Evolutionary conservation across 2,329 filamentous ascomycete species (phyloP).

Genomic region (Metarhizium guizhouense): DNA sequence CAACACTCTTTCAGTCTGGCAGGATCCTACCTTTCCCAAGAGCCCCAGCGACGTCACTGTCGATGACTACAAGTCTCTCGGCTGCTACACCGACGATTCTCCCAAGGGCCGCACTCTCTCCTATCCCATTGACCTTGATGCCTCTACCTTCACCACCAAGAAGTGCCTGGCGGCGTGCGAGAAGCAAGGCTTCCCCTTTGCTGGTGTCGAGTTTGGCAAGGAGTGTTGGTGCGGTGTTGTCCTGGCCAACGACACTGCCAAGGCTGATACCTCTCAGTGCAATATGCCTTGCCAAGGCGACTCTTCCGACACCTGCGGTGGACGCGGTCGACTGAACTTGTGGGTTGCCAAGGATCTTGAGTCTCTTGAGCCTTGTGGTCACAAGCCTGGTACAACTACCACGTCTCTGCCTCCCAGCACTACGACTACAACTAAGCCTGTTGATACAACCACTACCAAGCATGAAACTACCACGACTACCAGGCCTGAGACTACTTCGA

Average conservation of each 20-base stretch:
- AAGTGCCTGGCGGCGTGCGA: conserved; percentile 34
- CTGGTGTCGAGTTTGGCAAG: conserved; percentile 38
- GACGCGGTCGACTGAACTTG: conserved; percentile 30
- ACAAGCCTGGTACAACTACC: conserved; percentile 15
- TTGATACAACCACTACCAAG: neutral
- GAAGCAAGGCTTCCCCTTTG: conserved; percentile 35
- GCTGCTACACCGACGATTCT: conserved; percentile 48
- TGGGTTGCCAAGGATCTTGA: conserved; percentile 40
- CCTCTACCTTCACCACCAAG: conserved; percentile 30
- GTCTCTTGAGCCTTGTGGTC: conserved; percentile 41
- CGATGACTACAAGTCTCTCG: conserved; percentile 47
- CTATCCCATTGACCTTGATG: conserved; percentile 30
- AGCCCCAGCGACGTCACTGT: conserved; percentile 35
- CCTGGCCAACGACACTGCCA: conserved; percentile 36
- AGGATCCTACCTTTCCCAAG: conserved; percentile 38
- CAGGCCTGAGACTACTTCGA: conserved; percentile 3
- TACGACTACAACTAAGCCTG: conserved; percentile 5
- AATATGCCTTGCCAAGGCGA: conserved; percentile 44
- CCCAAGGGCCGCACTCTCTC: conserved; percentile 33
- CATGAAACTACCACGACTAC: conserved; percentile 4
- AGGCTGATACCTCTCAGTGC: conserved; percentile 32
- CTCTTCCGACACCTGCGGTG: conserved; percentile 31
- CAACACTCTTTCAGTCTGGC: conserved; percentile 36
- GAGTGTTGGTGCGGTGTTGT: conserved; percentile 45
- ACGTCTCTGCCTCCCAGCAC: conserved; percentile 16